Base-by-base conservation (phyloP, 2,329 filamentous ascomycete species). In the Cytospora leucostoma region DNA sequence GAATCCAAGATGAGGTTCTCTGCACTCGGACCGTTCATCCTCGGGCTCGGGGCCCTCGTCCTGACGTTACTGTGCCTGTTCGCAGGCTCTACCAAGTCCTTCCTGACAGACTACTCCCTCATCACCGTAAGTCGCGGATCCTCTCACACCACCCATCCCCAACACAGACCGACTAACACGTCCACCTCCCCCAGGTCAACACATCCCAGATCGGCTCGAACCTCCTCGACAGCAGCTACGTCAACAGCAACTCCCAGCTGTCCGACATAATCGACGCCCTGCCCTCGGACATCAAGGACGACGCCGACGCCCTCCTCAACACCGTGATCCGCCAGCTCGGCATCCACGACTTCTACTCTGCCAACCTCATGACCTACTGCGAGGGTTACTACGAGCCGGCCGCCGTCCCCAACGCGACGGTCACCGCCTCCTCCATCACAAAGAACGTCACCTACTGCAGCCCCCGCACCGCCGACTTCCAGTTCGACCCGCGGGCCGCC, bases 371-470 rank as follows among this genome's bases (percentile, higher is more conserved):
- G 59, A 49, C 38, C 8, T 61, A 61, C 17, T 61, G 59, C 52
- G 27, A 61, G 33, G 59, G 59, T 10, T 55, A 61, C 51, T 61
- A 61, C 19, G 19, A 55, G 33, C 59, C 59, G 13, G 37, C 13
- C 10, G 51, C 59, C 15, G 12, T 50, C n/a, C 59, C 59, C 15
- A 52, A 61, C 51, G 59, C 15, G 7, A 61, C 38, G 32, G 38
- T 61, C n/a, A 19, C 51, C 35, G 12, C 19, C 13, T 37, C 15
- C 7, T 52, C 53, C 6, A 61, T 61, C 51, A 47, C 51, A 0
- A 38, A 40, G n/a, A 61, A 55, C 51, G 49, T 61, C 59, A 61
- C 59, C 8, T 55, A 55, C 33, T 61, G 59, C 40, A 55, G 51
- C 40, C 38, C 38, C 5, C 59, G 38, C 38, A 50, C 19, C 33